phyloP scores from a whole-genome alignment of 139 green algal genomes.

The Edaphochlamys debaryana region DNA sequence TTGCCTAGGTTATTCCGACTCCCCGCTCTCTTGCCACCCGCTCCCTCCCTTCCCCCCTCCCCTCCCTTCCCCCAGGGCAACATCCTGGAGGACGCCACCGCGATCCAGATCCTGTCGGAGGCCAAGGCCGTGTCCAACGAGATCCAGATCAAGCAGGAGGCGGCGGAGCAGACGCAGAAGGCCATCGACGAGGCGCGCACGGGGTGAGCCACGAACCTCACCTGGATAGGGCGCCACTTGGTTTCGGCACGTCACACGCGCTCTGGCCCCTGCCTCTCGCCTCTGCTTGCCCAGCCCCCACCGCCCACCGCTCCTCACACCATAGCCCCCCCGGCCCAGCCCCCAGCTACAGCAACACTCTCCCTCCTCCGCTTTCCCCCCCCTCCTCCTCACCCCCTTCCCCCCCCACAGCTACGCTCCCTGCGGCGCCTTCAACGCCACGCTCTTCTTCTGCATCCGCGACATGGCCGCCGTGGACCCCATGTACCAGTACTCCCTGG shows the following conservation, averaged over 20 bases:
- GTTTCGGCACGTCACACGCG: no score
- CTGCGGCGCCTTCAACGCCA: slow-evolving; percentile 66
- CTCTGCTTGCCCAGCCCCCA: no score
- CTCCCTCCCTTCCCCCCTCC: no score
- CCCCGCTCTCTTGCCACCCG: no score
- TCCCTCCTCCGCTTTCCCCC: background rate
- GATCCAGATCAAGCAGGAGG: slow-evolving; percentile 73
- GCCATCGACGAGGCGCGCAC: slow-evolving; percentile 66
- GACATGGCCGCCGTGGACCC: slow-evolving; percentile 69
- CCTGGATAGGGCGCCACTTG: background rate
- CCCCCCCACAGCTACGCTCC: slow-evolving; percentile 62
- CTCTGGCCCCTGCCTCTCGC: no score
- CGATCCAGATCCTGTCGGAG: slow-evolving; percentile 76
- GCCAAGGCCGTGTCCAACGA: slow-evolving; percentile 78
- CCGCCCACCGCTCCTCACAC: no score
- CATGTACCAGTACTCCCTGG: slow-evolving; percentile 81
- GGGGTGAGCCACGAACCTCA: no score
- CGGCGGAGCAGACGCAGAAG: slow-evolving; percentile 65
- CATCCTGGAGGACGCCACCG: slow-evolving; percentile 81
- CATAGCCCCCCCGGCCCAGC: no score
- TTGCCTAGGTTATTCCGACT: no score
- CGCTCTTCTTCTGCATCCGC: slow-evolving; percentile 81
- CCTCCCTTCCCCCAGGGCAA: slow-evolving; percentile 52
- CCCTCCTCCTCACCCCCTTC: no score
- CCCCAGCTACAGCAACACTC: no score